Base-by-base conservation (phyloP, 495 filamentous ascomycete species). In the Parathielavia hyrcaniae region DNA sequence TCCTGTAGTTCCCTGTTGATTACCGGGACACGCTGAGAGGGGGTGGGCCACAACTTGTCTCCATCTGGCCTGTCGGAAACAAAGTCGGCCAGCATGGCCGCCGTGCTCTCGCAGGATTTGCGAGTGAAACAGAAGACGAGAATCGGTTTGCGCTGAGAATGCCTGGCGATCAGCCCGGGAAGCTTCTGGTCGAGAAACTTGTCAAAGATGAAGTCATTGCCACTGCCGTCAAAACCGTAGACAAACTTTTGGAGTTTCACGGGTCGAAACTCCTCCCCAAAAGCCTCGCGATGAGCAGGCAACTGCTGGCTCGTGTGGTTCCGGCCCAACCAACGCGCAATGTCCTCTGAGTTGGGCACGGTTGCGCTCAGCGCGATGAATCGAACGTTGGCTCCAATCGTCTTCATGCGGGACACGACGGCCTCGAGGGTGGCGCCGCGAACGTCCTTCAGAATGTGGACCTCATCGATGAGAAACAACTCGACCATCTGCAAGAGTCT, bases 391-490 rank as follows among this genome's bases (percentile, higher is more conserved):
- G 87, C 86, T 1, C 89, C 88, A 53, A 91, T 86, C 0, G 87
- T 88, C 72, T 96, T 97, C 93, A 96, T 98, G 7, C 93, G 86
- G 39, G 92, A 96, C 2, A 97, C 91, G 11, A 97, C 88, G n/a
- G 90, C 90, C 67, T 98, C 93, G 5, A 98, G 78, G 0, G 89
- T 96, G 11, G 93, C 91, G 11, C 93, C 93, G 11, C 93, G 84
- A 6, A 79, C 73, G 58, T 97, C 93, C 63, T 92, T 96, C 50
- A 98, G 79, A 39, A 96, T 91, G 66, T 98, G 93, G 0, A 98
- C 91, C 64, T 98, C 93, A 65, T 98, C 93, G 60, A 98, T 95
- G 19, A 98, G 80, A 55, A 97, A 96, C 0, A 98, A 73, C 64
- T 90, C 90, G 26, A 98, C 84, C 60, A 97, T 74, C 60, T 90